A percentile compares a stretch with the other conserved stretches of the same genome.
Conservation (phyloP, 208 protist species). For the Trypanosoma rangeli region DNA sequence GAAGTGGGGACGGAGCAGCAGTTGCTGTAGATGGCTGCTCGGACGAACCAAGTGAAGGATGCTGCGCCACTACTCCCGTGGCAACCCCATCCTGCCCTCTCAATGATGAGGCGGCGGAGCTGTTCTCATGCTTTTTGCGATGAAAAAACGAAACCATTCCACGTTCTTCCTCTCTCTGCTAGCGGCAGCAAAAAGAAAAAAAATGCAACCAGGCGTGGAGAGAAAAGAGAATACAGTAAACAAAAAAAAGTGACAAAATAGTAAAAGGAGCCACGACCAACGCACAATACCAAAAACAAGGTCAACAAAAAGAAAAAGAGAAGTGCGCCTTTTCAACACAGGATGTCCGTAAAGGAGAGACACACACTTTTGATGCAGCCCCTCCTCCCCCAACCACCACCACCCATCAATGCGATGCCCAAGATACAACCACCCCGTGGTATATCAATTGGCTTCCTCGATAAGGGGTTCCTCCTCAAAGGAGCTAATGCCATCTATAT, state of each 20-base stretch:
- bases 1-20: not conserved
- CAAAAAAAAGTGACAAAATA: not conserved
- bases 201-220: not conserved
- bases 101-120: not conserved
- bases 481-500: constrained; percentile 72
- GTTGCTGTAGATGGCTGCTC: not conserved
- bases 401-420: not conserved
- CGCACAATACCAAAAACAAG: too few relatives aligned
- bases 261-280: not conserved
- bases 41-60: not conserved
- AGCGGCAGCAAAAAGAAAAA: not conserved
- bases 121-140: constrained; percentile 10
- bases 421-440: not conserved
- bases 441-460: constrained; percentile 47
- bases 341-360: not conserved
- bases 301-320: constrained; percentile 5
- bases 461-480: constrained; percentile 82
- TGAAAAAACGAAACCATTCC: constrained; percentile 7
- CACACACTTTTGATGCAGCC: not conserved
- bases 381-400: too few relatives aligned
- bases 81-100: not conserved
- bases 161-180: not conserved
- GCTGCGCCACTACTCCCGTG: not conserved
- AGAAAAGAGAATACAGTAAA: not conserved
- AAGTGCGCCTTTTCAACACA: not conserved